Conservation (phyloP, 1,284 basidiomycete genomes). For the Microstroma glucosiphilum region DNA sequence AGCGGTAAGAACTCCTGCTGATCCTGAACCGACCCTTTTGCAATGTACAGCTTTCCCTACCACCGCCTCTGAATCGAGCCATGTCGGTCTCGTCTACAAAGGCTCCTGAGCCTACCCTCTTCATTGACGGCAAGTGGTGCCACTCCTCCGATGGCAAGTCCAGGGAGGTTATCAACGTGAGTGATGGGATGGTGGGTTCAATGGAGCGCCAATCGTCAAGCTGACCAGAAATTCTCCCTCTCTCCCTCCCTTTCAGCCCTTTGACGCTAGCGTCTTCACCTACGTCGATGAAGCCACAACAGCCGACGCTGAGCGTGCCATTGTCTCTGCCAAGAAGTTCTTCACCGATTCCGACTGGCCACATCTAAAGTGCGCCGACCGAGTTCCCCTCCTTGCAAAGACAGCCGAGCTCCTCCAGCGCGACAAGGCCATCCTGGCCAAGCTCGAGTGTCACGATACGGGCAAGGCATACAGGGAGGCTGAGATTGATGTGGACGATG, state of each 20-base stretch:
- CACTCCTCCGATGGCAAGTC: conserved; percentile 32
- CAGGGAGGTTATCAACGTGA: conserved; percentile 38
- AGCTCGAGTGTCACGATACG: conserved; percentile 47
- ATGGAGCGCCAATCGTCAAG: neutral
- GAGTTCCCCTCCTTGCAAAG: conserved; percentile 26
- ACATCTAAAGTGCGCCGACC: conserved; percentile 25
- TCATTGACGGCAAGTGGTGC: conserved; percentile 46
- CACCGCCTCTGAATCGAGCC: neutral
- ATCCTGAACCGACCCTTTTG: neutral
- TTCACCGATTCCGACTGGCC: conserved; percentile 39
- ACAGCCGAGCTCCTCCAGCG: conserved; percentile 44
- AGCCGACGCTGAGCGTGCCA: conserved; percentile 38
- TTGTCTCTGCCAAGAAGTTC: conserved; percentile 33
- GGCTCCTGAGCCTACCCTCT: conserved; percentile 38
- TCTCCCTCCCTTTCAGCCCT: conserved; percentile 22
- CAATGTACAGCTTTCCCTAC: neutral
- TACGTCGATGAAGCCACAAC: conserved; percentile 42
- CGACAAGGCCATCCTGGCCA: conserved; percentile 35
- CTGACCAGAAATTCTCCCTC: neutral
- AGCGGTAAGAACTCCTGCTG: neutral
- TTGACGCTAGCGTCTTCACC: conserved; percentile 30
- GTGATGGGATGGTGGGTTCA: neutral
- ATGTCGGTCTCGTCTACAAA: conserved; percentile 1
- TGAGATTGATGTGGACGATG: conserved; percentile 47
- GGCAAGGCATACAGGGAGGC: conserved; percentile 47